Percentiles rank a stretch among this genome's conserved stretches.
These are phyloP conservation scores for Dipteronia sinensis DNA, from an alignment of 345 rosid genomes.

Conservation along the genomic window DNA sequence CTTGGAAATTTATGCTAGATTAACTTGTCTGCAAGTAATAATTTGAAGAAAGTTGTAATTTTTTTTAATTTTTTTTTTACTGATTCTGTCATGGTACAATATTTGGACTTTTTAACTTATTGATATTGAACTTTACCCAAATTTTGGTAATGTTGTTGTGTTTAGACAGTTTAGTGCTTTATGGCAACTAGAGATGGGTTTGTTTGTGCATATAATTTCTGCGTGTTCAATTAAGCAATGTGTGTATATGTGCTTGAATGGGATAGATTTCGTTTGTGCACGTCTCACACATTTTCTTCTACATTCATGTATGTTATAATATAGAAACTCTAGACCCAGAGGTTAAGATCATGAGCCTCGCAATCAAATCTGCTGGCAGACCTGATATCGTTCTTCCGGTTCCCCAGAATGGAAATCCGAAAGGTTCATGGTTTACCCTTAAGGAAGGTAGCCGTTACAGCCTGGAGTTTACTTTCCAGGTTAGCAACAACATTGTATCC, in stretches of 20 bases:
- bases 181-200: neutral
- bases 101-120: neutral
- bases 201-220: neutral
- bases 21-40: neutral
- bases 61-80: too few species aligned
- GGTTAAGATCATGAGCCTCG: conserved; percentile 71
- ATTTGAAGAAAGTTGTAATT: neutral
- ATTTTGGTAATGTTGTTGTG: neutral
- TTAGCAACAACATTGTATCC: conserved; percentile 84
- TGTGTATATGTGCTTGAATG: neutral
- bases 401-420: conserved; percentile 64
- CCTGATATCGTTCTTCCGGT: conserved; percentile 68
- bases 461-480: conserved; percentile 66
- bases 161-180: too few species aligned
- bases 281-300: conserved; percentile 14
- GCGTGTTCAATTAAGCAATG: neutral
- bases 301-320: conserved; percentile 14
- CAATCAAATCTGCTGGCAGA: conserved; percentile 69
- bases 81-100: neutral
- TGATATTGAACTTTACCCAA: neutral
- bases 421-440: conserved; percentile 86
- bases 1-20: neutral
- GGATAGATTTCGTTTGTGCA: neutral
- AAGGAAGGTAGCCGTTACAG: conserved; percentile 84
- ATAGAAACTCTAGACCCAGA: conserved; percentile 80